A percentile compares a stretch with the other conserved stretches of the same genome.
Conservation (phyloP, 345 rosid species). For the Brassica juncea region DNA sequence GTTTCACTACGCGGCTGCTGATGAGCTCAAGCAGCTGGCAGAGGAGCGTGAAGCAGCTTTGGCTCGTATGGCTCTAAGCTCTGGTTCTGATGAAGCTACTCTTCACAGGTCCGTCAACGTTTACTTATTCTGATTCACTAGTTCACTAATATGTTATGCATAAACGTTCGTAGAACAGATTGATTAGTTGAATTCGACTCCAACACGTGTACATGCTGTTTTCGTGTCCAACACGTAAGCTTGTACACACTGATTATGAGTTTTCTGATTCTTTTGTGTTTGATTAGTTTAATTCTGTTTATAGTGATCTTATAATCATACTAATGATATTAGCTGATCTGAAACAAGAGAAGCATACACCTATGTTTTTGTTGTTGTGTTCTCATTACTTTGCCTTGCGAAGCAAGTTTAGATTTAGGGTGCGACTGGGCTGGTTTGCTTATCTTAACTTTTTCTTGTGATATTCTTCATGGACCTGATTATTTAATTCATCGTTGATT, state of each 20-base stretch:
- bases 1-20: conserved; percentile 71
- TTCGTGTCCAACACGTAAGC: too few relatives aligned
- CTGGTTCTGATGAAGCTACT: conserved; percentile 68
- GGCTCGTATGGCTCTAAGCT: conserved; percentile 59
- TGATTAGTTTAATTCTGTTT: background rate
- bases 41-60: conserved; percentile 60
- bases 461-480: background rate
- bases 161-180: too few relatives aligned
- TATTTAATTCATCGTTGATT: background rate
- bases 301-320: background rate
- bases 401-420: conserved; percentile 30
- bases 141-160: too few relatives aligned
- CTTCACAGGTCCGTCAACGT: conserved; percentile 70
- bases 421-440: background rate
- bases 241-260: too few relatives aligned
- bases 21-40: conserved; percentile 73
- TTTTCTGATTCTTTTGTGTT: background rate
- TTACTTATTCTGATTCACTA: background rate
- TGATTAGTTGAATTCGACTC: too few relatives aligned
- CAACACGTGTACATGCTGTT: too few relatives aligned
- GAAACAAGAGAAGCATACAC: background rate
- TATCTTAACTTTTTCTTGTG: background rate
- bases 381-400: conserved; percentile 29
- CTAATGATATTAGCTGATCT: background rate
- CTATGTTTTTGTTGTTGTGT: background rate